phyloP scores from a whole-genome alignment of 371 early-diverging fungal species.

The Syncephalastrum contaminatum region DNA sequence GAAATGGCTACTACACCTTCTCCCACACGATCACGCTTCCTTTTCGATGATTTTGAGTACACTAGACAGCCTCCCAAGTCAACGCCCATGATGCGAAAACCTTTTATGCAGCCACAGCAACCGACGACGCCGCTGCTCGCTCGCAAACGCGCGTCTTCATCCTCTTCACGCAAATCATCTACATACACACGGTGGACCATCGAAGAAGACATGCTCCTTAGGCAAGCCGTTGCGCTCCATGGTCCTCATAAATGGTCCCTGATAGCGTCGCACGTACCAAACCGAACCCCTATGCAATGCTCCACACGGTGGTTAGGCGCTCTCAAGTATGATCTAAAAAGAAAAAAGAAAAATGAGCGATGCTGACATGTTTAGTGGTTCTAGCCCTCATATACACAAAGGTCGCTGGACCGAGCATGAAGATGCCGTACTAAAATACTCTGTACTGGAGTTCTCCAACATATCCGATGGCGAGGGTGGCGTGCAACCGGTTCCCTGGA shows the following conservation, averaged over 20 bases:
- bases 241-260: constrained; percentile 64
- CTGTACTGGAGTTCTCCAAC: constrained; percentile 48
- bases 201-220: constrained; percentile 47
- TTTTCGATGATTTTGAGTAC: constrained; percentile 5
- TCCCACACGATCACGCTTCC: constrained; percentile 9
- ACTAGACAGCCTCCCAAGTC: constrained; percentile 16
- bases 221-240: constrained; percentile 45
- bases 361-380: not conserved
- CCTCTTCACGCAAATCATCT: constrained; percentile 23
- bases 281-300: constrained; percentile 69
- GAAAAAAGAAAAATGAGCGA: too few relatives aligned
- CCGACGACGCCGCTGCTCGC: constrained; percentile 24
- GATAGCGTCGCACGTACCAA: constrained; percentile 62
- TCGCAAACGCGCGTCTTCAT: constrained; percentile 29
- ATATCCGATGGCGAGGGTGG: constrained; percentile 48
- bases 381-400: constrained; percentile 56
- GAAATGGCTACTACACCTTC: constrained; percentile 9
- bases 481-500: constrained; percentile 62
- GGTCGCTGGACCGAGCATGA: constrained; percentile 73
- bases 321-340: constrained; percentile 39
- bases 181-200: constrained; percentile 50
- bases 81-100: constrained; percentile 16
- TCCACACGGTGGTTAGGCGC: constrained; percentile 68
- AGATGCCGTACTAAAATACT: constrained; percentile 51
- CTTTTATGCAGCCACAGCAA: constrained; percentile 8